Percentiles rank a stretch among this genome's conserved stretches.
These are phyloP conservation scores for Astraeus odoratus DNA, from an alignment of 768 basidiomycete genomes.

Conservation along the genomic window DNA sequence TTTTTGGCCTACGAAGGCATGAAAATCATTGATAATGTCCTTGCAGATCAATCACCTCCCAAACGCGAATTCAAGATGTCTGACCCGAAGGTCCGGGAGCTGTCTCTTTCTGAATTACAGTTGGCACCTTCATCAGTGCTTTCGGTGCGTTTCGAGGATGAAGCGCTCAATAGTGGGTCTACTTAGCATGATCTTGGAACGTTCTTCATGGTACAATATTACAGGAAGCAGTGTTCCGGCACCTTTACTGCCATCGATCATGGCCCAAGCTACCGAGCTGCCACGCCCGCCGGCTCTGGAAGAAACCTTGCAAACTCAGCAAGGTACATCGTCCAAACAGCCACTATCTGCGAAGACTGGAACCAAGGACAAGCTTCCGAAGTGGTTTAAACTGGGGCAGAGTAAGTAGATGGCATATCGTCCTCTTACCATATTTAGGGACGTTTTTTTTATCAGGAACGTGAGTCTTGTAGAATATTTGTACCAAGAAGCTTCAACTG, in stretches of 20 bases:
- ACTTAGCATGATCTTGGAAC: too few relatives aligned
- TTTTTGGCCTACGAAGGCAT: background rate
- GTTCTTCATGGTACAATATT: background rate
- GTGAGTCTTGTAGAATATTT: conserved; percentile 2
- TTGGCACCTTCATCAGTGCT: conserved; percentile 78
- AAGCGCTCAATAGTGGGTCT: conserved; percentile 54
- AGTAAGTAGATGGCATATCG: conserved; percentile 35
- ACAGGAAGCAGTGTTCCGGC: conserved; percentile 55
- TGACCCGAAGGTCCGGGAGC: conserved; percentile 64
- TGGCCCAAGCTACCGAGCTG: conserved; percentile 57
- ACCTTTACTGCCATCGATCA: conserved; percentile 53
- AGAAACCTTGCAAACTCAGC: conserved; percentile 4
- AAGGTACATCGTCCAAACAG: conserved; percentile 1
- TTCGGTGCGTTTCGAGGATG: conserved; percentile 68
- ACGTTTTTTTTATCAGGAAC: conserved; percentile 15
- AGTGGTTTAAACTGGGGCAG: conserved; percentile 67
- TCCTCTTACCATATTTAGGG: background rate
- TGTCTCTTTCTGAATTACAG: conserved; percentile 60
- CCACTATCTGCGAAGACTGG: conserved; percentile 9
- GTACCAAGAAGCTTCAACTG: too few relatives aligned
- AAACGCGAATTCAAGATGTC: conserved; percentile 79
- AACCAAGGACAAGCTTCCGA: conserved; percentile 51
- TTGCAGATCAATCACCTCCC: conserved; percentile 71
- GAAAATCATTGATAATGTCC: conserved; percentile 1
- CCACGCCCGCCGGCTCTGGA: conserved; percentile 48